phyloP scores from a whole-genome alignment of 768 basidiomycete species.

The Paxillus rubicundulus region DNA sequence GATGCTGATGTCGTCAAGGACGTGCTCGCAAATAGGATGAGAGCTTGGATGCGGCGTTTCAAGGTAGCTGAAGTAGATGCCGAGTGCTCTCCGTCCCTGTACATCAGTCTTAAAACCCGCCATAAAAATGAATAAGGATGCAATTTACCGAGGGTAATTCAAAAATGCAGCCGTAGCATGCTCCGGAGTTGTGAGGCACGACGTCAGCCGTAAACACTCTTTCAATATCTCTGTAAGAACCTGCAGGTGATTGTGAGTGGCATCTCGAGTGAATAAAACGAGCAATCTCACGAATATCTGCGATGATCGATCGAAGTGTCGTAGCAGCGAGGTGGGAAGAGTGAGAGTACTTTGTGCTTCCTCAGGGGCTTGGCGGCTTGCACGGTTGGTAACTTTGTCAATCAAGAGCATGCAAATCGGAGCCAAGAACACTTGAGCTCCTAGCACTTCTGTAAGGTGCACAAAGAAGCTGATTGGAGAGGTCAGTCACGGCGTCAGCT shows the following conservation, averaged over 20 bases:
- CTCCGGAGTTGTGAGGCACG: constrained; percentile 39
- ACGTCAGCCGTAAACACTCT: constrained; percentile 62
- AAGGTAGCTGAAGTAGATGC: constrained; percentile 41
- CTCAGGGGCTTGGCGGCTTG: constrained; percentile 57
- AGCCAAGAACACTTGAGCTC: constrained; percentile 74
- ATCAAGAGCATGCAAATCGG: constrained; percentile 83
- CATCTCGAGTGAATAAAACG: not conserved
- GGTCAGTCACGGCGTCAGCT: constrained; percentile 3
- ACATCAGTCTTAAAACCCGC: not conserved
- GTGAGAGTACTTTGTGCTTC: constrained; percentile 60
- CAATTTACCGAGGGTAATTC: constrained; percentile 48
- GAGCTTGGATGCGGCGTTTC: constrained; percentile 63
- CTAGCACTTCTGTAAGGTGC: constrained; percentile 82
- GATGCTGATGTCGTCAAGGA: constrained; percentile 41
- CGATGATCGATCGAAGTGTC: constrained; percentile 45
- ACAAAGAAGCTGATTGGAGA: constrained; percentile 69
- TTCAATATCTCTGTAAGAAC: constrained; percentile 60
- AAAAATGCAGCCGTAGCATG: constrained; percentile 47
- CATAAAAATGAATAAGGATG: not conserved
- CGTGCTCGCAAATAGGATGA: constrained; percentile 60
- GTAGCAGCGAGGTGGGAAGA: constrained; percentile 65
- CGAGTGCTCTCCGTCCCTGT: constrained; percentile 60
- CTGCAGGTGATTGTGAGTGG: constrained; percentile 34
- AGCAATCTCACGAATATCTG: constrained; percentile 51
- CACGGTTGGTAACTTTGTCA: constrained; percentile 70